A percentile compares a stretch with the other conserved stretches of the same genome.
Evolutionary conservation across 129 eudicot genomes (phyloP).

Genomic region (Escallonia rubra): DNA sequence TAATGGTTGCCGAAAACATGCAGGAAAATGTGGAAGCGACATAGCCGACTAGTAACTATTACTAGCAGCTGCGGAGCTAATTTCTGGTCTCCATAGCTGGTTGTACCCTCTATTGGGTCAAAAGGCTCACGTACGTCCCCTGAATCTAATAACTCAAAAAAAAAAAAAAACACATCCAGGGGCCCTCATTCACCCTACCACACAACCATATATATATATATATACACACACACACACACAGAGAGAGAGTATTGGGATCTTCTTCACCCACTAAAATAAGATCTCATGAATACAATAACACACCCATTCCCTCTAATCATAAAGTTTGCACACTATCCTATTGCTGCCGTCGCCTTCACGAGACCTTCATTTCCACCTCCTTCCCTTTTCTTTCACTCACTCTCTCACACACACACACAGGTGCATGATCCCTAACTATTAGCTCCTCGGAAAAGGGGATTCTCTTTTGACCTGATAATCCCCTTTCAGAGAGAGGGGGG

Average conservation of each 20-base stretch:
- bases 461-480: slow-evolving; percentile 16
- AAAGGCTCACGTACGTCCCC: slow-evolving; percentile 18
- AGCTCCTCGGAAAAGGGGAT: slow-evolving; percentile 19
- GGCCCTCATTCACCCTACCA: not conserved
- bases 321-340: slow-evolving; percentile 10
- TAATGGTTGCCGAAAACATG: slow-evolving; percentile 31
- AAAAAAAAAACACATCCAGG: not conserved
- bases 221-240: not conserved
- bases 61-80: no score
- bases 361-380: slow-evolving; percentile 24
- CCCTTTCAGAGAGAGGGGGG: no score
- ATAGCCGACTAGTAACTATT: not conserved
- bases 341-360: slow-evolving; percentile 86
- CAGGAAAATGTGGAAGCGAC: slow-evolving; percentile 35
- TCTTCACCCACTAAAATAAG: slow-evolving; percentile 8
- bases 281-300: not conserved
- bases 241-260: slow-evolving; percentile 20
- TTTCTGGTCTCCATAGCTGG: no score
- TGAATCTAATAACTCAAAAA: slow-evolving; percentile 1
- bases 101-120: not conserved
- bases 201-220: slow-evolving; percentile 1
- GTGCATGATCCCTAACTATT: slow-evolving; percentile 15
- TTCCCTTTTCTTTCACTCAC: not conserved
- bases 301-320: not conserved
- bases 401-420: slow-evolving; percentile 6